Base-by-base conservation (phyloP, 2,329 filamentous ascomycete genomes). In the Aspergillus sclerotialis region DNA sequence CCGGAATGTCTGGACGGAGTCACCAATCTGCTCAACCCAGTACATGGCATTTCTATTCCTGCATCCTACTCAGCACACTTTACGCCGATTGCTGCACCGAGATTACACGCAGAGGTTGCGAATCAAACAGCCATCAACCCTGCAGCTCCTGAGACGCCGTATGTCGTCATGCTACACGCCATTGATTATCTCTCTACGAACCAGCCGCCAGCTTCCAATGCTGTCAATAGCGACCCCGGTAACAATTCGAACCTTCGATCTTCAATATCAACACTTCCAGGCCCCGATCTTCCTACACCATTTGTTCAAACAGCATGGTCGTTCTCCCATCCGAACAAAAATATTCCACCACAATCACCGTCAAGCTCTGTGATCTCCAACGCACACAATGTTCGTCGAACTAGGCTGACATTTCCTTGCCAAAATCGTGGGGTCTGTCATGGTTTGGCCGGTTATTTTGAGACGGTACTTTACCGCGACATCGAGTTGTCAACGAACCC, bases 1-100 rank as follows among this genome's bases (percentile, higher is more conserved):
- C 92, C 92, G 0, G 92, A 98, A 65, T 98, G 92, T 53, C 73
- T 98, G 8, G 92, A 98, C 57, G 92, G 92, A 28, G 89, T 96
- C 32, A 90, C 95, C 56, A 82, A 90, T 52, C 84, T 96, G 28
- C 68, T 98, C n/a, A 75, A 80, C 39, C 73, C 82, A 0, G 72
- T 74, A 1, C 77, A 90, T 50, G 93, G 92, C 23, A 90, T 98
- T 49, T 95, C 87, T 1, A 96, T 98, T 44, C 92, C 92, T 1
- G 76, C 80, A 44, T 92, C 84, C 18, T 98, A 98, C 67, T 94
- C 88, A 1, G 90, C 92, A 3, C 88, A 95, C 58, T 67, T 95
- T 40, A 89, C 84, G n/a, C 92, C 93, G 1, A 86, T 98, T 46
- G 77, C 89, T 1, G 84, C 88, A 2, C 92, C 92, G 3, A 84